Base-by-base conservation (phyloP, 1,139 yeast species). In the Yamadazyma trypodendri region DNA sequence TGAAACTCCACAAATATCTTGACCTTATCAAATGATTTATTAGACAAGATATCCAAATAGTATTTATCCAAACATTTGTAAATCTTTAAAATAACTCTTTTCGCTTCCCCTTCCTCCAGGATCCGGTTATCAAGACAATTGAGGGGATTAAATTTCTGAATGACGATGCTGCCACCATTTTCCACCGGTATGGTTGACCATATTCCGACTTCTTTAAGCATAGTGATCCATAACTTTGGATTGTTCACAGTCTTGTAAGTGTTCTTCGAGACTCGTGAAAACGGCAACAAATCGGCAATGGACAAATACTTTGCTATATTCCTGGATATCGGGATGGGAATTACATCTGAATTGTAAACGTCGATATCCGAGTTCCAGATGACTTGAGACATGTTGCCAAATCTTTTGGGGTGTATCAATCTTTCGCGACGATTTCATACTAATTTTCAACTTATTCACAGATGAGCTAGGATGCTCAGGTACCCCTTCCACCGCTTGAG, bases 281-380 rank as follows among this genome's bases (percentile, higher is more conserved):
- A 71, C 15, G 55, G 47, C 17, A 69, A 37, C 28, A 71, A 52
- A 39, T 70, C 77, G 12, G 57, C 63, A 4, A 71, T 51, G 8
- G 64, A 55, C 30, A 71, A 49, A 45, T 67, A 60, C 42, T 54
- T 51, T n/a, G 72, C 56, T 15, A 71, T 67, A 20, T 49, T 48
- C 29, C 51, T 50, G 3, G 76, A 75, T 24, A 71, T 65, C 42
- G 58, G 58, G 3, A 63, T 30, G 4, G 77, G 76, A 20, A 71
- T 70, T 9, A 68, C 74, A 32, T 60, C 61, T 7, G 63, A 56
- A 44, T 71, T 62, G 44, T 71, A 71, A 20, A 69, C 76, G 45
- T 71, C 76, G 31, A 71, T 71, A 50, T 71, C 77, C 6, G 70
- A 49, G 48, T 71, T 71, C 77, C 77, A 71, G 43, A 70, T 60